phyloP scores from a whole-genome alignment of 2,329 filamentous ascomycete genomes.

The Alternaria panax region DNA sequence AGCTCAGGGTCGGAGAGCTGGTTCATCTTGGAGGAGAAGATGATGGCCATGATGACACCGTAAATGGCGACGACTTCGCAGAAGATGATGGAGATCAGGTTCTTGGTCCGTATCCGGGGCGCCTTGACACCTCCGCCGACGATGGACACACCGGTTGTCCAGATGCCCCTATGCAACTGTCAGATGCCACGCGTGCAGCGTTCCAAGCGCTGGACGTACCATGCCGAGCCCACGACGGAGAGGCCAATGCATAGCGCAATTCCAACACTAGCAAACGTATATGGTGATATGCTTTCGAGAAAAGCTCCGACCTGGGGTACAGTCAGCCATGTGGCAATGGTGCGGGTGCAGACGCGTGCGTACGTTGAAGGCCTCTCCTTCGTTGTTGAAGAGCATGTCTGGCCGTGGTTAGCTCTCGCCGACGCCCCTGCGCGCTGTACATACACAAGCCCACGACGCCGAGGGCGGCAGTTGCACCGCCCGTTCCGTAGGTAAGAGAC shows the following conservation, averaged over 20 bases:
- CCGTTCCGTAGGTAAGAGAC: conserved; percentile 75
- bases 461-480: conserved; percentile 72
- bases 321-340: conserved; percentile 13
- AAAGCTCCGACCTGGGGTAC: conserved; percentile 80
- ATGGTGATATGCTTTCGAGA: conserved; percentile 91
- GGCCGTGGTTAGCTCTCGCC: conserved; percentile 44
- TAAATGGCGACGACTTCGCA: conserved; percentile 99
- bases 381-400: conserved; percentile 99
- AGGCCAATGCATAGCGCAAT: conserved; percentile 95
- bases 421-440: conserved; percentile 47
- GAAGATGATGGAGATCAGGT: conserved; percentile 99
- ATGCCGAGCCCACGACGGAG: conserved; percentile 96
- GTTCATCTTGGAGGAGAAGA: conserved; percentile 90
- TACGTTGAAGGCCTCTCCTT: conserved; percentile 95
- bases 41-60: conserved; percentile 99
- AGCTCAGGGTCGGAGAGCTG: conserved; percentile 69
- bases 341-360: conserved; percentile 51
- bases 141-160: conserved; percentile 97
- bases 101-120: conserved; percentile 98
- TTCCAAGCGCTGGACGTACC: conserved; percentile 64
- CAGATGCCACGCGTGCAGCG: conserved; percentile 17
- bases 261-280: conserved; percentile 89
- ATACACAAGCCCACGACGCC: conserved; percentile 80
- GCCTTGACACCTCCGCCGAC: conserved; percentile 96
- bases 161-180: conserved; percentile 79